Conservation (phyloP, 129 eudicot species). For the Deinandra increscens region DNA sequence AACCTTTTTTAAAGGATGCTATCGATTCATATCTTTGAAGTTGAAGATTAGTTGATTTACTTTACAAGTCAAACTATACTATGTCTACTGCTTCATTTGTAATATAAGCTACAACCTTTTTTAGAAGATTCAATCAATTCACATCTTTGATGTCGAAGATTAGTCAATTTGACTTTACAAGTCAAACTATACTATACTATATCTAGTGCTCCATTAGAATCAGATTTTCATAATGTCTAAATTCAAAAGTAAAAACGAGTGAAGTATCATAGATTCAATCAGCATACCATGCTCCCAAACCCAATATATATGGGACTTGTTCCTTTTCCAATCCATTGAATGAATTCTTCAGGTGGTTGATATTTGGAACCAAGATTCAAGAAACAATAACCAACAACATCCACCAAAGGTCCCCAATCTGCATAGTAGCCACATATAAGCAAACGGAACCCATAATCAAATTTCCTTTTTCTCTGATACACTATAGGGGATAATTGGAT, state of each 20-base stretch:
- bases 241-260: background rate
- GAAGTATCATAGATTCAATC: background rate
- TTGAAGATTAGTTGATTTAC: constrained; percentile 1
- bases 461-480: background rate
- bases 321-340: constrained; percentile 76
- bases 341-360: constrained; percentile 61
- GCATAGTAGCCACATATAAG: constrained; percentile 27
- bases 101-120: no score
- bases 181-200: background rate
- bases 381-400: constrained; percentile 96
- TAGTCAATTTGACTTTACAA: background rate
- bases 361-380: constrained; percentile 73
- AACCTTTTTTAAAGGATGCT: background rate
- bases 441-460: background rate
- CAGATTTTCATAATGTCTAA: background rate
- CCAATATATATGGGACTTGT: constrained; percentile 82
- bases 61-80: background rate
- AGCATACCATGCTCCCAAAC: constrained; percentile 95
- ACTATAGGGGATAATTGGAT: background rate
- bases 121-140: background rate
- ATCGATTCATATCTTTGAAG: background rate
- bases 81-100: background rate
- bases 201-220: background rate
- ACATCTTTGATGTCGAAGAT: background rate
- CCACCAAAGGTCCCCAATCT: constrained; percentile 96